Base-by-base conservation (phyloP, 2,329 filamentous ascomycete species). In the Pezicula carpinea region DNA sequence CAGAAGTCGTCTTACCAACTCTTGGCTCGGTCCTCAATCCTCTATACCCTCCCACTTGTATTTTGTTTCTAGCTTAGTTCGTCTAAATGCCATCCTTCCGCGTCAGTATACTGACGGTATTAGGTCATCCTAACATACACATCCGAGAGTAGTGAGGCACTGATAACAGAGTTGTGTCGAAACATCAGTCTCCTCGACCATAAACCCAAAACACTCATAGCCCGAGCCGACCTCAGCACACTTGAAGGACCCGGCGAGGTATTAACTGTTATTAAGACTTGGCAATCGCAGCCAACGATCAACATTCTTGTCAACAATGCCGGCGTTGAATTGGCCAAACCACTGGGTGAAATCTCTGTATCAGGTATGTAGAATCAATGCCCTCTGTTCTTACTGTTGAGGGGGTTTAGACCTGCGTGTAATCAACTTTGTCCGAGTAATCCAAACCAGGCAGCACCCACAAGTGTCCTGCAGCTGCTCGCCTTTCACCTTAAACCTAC, bases 251-350 rank as follows among this genome's bases (percentile, higher is more conserved):
- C 82, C 2, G 68, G 73, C 5, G 66, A 75, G 29, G 74, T 88
- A 44, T 64, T 89, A 53, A 65, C 71, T 7, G 71, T 73, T 0
- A 74, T 79, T 2, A 72, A 76, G 52, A 2, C 34, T 13, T 48
- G 43, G 43, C 7, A 6, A 3, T 8, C 23, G 11, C 23, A 26
- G 6, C 23, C 23, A 8, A 6, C 7, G 23, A 75, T 95, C 59
- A 87, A 93, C 67, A 87, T 93, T 49, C 72, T 95, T 48, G 72
- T 95, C 71, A 92, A 95, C 76, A 93, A 93, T 65, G 89, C 89
- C 18, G 89, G 87, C 47, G 35, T 40, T 6, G 51, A 50, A 21
- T 11, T 47, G 11, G 44, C 49, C 22, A 51, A 53, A 21, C 29
- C 39, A 4, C 56, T 76, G 0, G 54, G 52, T 3, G 68, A 73